A percentile compares a stretch with the other conserved stretches of the same genome.
These are phyloP conservation scores for Kickxella alabastrina DNA, from an alignment of 192 early-diverging fungal genomes.

Conservation along the genomic window DNA sequence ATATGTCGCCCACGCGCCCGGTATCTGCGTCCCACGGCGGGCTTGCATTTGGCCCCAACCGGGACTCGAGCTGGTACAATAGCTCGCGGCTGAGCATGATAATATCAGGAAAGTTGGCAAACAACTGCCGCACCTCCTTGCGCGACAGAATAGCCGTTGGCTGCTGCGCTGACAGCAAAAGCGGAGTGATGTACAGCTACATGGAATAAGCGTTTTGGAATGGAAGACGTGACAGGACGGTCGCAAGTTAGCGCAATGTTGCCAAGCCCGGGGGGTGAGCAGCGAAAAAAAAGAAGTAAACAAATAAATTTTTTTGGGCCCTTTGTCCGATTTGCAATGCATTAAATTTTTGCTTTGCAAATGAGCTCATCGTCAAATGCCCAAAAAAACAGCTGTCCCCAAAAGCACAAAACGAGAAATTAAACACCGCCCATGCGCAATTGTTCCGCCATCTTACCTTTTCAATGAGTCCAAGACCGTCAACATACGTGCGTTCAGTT, in stretches of 20 bases:
- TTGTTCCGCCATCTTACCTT: slow-evolving; percentile 41
- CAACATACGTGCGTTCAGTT: slow-evolving; percentile 84
- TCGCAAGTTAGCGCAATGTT: not conserved
- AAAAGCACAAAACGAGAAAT: no score
- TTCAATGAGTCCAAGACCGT: slow-evolving; percentile 59
- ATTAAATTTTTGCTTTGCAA: no score
- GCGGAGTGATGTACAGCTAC: slow-evolving; percentile 47
- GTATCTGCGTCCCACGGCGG: slow-evolving; percentile 38
- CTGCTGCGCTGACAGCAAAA: slow-evolving; percentile 43
- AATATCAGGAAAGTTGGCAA: slow-evolving; percentile 65
- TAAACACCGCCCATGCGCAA: no score
- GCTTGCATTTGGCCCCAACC: slow-evolving; percentile 42
- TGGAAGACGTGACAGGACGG: not conserved
- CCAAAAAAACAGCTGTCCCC: no score
- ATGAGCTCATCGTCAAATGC: no score
- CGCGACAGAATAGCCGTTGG: slow-evolving; percentile 45
- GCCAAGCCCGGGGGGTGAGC: not conserved
- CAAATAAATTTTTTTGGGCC: no score
- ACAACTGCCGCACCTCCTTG: slow-evolving; percentile 59
- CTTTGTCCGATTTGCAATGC: not conserved
- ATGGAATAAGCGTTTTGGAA: not conserved
- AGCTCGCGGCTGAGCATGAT: slow-evolving; percentile 58
- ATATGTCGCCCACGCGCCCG: slow-evolving; percentile 48
- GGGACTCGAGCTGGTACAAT: slow-evolving; percentile 56
- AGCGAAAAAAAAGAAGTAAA: not conserved